phyloP scores from a whole-genome alignment of 2,329 filamentous ascomycete genomes.

The Colletotrichum chrysophilum region DNA sequence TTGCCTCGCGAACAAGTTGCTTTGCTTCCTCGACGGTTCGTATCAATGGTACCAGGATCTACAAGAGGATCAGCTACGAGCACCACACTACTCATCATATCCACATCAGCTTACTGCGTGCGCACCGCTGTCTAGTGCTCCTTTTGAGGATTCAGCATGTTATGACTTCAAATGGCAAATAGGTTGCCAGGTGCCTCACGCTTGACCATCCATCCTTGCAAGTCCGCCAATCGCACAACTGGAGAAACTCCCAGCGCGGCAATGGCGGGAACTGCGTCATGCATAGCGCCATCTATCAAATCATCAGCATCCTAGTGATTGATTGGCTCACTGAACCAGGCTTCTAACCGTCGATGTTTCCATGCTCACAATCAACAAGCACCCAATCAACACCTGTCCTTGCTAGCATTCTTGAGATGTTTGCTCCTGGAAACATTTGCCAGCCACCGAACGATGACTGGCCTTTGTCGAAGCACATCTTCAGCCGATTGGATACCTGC shows the following conservation, averaged over 20 bases:
- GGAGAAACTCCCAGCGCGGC: conserved; percentile 48
- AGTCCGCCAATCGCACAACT: conserved; percentile 58
- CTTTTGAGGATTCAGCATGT: neutral
- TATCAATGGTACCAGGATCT: neutral
- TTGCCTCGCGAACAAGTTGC: neutral
- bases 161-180: neutral
- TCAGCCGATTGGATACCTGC: neutral
- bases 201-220: conserved; percentile 61
- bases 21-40: neutral
- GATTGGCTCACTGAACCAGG: neutral
- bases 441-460: neutral
- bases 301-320: conserved; percentile 30
- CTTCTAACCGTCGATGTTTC: neutral
- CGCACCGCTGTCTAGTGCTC: neutral
- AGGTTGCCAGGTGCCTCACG: conserved; percentile 36
- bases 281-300: conserved; percentile 48
- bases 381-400: neutral
- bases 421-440: neutral
- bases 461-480: neutral
- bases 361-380: neutral
- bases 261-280: conserved; percentile 58
- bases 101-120: neutral
- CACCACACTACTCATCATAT: neutral
- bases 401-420: neutral
- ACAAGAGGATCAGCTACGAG: accelerated